These are phyloP conservation scores for Polytrichum formosum DNA, from an alignment of 225 moss, liverwort and hornwort species.

Conservation along the genomic window DNA sequence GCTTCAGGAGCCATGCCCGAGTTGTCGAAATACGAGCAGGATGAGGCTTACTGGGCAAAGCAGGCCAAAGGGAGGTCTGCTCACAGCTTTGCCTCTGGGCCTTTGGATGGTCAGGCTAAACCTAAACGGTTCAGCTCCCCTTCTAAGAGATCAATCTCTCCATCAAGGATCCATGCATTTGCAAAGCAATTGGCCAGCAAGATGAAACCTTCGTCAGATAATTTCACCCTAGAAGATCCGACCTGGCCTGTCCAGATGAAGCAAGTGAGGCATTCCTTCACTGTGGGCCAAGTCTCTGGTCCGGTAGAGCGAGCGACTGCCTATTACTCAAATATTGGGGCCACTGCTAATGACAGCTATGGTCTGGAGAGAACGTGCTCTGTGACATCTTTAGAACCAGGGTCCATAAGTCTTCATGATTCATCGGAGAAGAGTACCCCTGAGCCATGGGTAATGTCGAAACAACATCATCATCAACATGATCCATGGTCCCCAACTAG, in stretches of 20 bases:
- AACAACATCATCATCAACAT: conserved; percentile 13
- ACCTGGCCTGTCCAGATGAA: conserved; percentile 37
- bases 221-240: conserved; percentile 25
- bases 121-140: conserved; percentile 29
- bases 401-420: conserved; percentile 12
- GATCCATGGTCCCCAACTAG: conserved; percentile 74
- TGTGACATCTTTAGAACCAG: conserved; percentile 1
- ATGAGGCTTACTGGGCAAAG: conserved; percentile 11
- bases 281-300: conserved; percentile 10
- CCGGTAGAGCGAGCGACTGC: conserved; percentile 20
- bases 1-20: conserved; percentile 28
- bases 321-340: neutral
- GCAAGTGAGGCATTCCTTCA: conserved; percentile 29
- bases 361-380: conserved; percentile 1
- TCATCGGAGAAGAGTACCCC: neutral
- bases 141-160: conserved; percentile 40
- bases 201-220: conserved; percentile 15
- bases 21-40: conserved; percentile 9
- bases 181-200: conserved; percentile 44
- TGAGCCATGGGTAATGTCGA: conserved; percentile 11
- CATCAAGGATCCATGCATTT: conserved; percentile 38
- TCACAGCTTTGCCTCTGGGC: conserved; percentile 34
- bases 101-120: conserved; percentile 28
- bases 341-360: conserved; percentile 10
- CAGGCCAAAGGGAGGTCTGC: conserved; percentile 13